phyloP scores from a whole-genome alignment of 495 filamentous ascomycete species.

The Cairneyella variabilis region DNA sequence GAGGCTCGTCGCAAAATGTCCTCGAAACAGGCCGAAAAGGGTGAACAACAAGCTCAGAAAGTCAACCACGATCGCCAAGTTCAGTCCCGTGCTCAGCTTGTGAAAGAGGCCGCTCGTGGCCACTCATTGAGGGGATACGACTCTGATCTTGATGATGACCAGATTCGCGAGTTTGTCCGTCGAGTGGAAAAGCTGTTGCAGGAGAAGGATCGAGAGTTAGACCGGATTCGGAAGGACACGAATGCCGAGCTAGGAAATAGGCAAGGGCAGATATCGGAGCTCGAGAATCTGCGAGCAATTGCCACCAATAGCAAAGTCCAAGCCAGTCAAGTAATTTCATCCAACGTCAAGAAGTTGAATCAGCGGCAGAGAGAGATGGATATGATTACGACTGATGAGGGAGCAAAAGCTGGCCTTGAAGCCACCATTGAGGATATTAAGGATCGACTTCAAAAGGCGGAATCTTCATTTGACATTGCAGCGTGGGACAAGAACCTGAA shows the following conservation, averaged over 20 bases:
- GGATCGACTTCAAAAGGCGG: slow-evolving; percentile 55
- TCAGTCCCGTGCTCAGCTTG: slow-evolving; percentile 60
- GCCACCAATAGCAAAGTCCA: slow-evolving; percentile 66
- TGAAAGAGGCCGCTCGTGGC: slow-evolving; percentile 71
- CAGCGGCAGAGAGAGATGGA: slow-evolving; percentile 61
- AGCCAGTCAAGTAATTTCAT: slow-evolving; percentile 62
- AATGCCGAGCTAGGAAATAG: slow-evolving; percentile 65
- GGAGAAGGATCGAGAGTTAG: slow-evolving; percentile 74
- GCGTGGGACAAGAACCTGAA: slow-evolving; percentile 68
- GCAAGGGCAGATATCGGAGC: slow-evolving; percentile 61
- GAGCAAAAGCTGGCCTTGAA: slow-evolving; percentile 68
- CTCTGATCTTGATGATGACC: slow-evolving; percentile 65
- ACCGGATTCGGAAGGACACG: slow-evolving; percentile 67
- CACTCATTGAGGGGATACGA: slow-evolving; percentile 86
- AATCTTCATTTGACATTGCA: slow-evolving; percentile 52
- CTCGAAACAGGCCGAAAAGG: slow-evolving; percentile 75
- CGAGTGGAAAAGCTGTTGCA: slow-evolving; percentile 67
- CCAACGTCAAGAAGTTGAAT: slow-evolving; percentile 63
- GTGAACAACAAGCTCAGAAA: slow-evolving; percentile 81
- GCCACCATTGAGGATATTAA: slow-evolving; percentile 67
- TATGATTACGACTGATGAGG: slow-evolving; percentile 76
- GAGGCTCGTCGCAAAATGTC: slow-evolving; percentile 52
- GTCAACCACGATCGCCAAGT: slow-evolving; percentile 80
- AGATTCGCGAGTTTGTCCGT: slow-evolving; percentile 72
- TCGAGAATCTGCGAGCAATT: slow-evolving; percentile 63